phyloP scores from a whole-genome alignment of 2,329 filamentous ascomycete species.

The Penicillium palitans region DNA sequence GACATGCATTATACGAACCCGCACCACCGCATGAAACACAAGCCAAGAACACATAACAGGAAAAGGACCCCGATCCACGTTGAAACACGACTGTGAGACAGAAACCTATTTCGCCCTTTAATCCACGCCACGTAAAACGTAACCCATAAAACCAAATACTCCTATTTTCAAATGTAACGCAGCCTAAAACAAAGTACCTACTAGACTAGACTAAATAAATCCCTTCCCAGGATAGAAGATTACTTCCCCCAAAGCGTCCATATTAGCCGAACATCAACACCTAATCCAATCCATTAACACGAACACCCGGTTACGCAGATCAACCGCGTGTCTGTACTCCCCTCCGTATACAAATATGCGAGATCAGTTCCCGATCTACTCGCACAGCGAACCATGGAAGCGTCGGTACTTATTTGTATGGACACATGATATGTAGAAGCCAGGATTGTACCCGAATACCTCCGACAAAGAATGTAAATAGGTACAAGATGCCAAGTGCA shows the following conservation, averaged over 20 bases:
- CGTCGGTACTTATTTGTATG: background rate
- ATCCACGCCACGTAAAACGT: background rate
- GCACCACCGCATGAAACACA: conserved; percentile 2
- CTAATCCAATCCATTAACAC: background rate
- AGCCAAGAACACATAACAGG: background rate
- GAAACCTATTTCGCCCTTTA: background rate
- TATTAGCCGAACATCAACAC: background rate
- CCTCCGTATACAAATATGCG: background rate
- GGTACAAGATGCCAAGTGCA: background rate
- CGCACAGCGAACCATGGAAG: background rate
- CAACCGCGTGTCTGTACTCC: conserved; percentile 1
- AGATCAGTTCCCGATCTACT: conserved; percentile 6
- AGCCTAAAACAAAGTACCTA: background rate
- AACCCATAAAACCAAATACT: background rate
- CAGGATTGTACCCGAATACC: background rate
- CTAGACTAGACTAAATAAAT: background rate
- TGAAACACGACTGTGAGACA: conserved; percentile 8
- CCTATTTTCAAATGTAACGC: background rate
- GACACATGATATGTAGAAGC: background rate
- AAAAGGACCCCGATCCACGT: background rate
- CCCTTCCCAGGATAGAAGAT: background rate
- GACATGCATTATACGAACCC: background rate
- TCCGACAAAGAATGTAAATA: background rate
- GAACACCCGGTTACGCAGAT: background rate
- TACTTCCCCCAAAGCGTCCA: background rate